phyloP scores from a whole-genome alignment of 2,329 filamentous ascomycete species.

The Pezicula radicicola region DNA sequence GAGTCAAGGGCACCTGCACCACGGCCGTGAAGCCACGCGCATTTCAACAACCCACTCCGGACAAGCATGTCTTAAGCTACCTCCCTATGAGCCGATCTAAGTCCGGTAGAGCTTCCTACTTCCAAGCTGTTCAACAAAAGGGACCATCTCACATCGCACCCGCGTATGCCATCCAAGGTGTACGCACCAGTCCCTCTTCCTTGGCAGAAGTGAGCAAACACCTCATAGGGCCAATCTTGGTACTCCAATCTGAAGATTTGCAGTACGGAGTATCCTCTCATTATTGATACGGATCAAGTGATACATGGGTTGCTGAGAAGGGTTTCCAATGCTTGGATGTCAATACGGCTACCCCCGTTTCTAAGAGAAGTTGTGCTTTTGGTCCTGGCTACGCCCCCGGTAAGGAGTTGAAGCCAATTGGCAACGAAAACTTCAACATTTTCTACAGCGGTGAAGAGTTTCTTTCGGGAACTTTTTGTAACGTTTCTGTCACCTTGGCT shows the following conservation, averaged over 20 bases:
- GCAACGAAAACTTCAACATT: slow-evolving; percentile 38
- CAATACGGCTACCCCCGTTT: not conserved
- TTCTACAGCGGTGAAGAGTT: slow-evolving; percentile 41
- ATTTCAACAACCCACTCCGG: no score
- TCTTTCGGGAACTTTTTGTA: slow-evolving; percentile 35
- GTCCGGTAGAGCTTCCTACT: no score
- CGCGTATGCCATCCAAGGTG: no score
- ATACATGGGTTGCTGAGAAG: slow-evolving; percentile 39
- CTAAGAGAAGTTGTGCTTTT: slow-evolving; percentile 12
- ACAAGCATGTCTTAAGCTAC: no score
- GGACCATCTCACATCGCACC: no score
- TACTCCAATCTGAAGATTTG: slow-evolving; percentile 4
- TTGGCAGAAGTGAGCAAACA: no score
- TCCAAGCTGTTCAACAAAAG: no score
- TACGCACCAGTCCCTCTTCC: no score
- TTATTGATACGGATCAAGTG: slow-evolving; percentile 46
- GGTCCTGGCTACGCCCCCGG: slow-evolving; percentile 12
- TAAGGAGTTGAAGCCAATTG: slow-evolving; percentile 32
- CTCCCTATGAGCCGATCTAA: no score
- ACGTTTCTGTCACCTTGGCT: slow-evolving; percentile 38
- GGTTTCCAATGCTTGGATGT: slow-evolving; percentile 33
- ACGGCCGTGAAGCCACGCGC: no score
- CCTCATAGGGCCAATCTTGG: not conserved
- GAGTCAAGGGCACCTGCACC: no score
- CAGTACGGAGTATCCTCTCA: slow-evolving; percentile 5